These are phyloP conservation scores for Serendipita vermifera DNA, from an alignment of 768 basidiomycete genomes.

Conservation along the genomic window DNA sequence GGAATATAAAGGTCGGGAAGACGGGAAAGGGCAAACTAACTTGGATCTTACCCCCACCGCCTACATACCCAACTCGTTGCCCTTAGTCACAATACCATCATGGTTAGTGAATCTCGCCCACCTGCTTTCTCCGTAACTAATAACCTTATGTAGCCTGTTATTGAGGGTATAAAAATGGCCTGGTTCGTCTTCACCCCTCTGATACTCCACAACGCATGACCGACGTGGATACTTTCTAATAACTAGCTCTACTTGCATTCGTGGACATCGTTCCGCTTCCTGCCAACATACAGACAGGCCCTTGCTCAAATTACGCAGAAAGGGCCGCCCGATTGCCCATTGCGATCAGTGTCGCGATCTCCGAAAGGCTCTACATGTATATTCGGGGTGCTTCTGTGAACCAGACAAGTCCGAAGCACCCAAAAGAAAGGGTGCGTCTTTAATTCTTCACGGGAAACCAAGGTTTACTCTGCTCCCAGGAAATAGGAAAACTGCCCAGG, in stretches of 20 bases:
- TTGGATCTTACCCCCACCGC: no score
- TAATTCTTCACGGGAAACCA: neutral
- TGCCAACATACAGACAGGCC: conserved; percentile 80
- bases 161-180: conserved; percentile 2
- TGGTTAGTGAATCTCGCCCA: no score
- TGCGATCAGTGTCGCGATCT: conserved; percentile 75
- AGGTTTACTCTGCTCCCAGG: neutral
- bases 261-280: conserved; percentile 82
- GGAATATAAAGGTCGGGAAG: no score
- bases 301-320: conserved; percentile 84
- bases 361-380: conserved; percentile 64
- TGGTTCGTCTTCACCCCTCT: no score
- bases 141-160: conserved; percentile 1
- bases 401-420: conserved; percentile 4
- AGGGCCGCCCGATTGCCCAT: conserved; percentile 84
- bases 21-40: no score
- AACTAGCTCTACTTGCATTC: conserved; percentile 84
- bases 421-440: neutral
- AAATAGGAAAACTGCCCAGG: neutral
- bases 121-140: no score
- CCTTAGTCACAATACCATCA: no score
- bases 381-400: conserved; percentile 72
- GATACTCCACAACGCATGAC: no score
- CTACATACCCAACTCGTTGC: no score
- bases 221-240: no score